phyloP scores from a whole-genome alignment of 352 stramenopile species.

The Pythium aristosporum region DNA sequence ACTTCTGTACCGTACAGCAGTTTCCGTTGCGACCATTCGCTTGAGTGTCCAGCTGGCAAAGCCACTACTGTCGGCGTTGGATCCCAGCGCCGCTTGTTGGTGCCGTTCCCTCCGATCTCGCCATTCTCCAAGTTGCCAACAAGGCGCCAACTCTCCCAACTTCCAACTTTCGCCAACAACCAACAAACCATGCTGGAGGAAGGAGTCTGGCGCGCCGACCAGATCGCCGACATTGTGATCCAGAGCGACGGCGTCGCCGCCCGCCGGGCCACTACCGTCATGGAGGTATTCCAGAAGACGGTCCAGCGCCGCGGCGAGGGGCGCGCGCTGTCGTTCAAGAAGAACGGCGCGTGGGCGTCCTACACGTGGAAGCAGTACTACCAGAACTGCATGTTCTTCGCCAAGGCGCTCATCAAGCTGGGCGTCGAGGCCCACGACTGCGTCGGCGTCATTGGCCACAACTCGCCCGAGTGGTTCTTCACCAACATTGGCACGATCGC shows the following conservation, averaged over 20 bases:
- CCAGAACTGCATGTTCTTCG: slow-evolving; percentile 69
- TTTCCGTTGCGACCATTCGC: too few species aligned
- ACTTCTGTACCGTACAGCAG: too few species aligned
- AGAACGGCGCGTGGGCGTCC: slow-evolving; percentile 66
- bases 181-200: neutral
- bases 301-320: slow-evolving; percentile 53
- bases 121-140: too few species aligned
- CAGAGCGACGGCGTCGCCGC: slow-evolving; percentile 41
- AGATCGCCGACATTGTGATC: slow-evolving; percentile 32
- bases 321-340: slow-evolving; percentile 67
- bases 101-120: too few species aligned
- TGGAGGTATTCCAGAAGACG: slow-evolving; percentile 59
- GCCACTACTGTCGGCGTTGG: too few species aligned
- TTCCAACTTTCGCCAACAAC: too few species aligned
- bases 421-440: slow-evolving; percentile 70
- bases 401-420: slow-evolving; percentile 76
- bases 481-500: slow-evolving; percentile 92
- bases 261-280: slow-evolving; percentile 46
- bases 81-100: too few species aligned
- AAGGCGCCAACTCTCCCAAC: too few species aligned
- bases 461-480: slow-evolving; percentile 93
- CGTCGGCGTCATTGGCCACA: slow-evolving; percentile 91
- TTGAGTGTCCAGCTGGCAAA: too few species aligned
- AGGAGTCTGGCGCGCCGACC: slow-evolving; percentile 30
- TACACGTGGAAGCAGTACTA: slow-evolving; percentile 81